These are phyloP conservation scores for Funneliformis geosporum DNA, from an alignment of 192 early-diverging fungal species.

Conservation along the genomic window DNA sequence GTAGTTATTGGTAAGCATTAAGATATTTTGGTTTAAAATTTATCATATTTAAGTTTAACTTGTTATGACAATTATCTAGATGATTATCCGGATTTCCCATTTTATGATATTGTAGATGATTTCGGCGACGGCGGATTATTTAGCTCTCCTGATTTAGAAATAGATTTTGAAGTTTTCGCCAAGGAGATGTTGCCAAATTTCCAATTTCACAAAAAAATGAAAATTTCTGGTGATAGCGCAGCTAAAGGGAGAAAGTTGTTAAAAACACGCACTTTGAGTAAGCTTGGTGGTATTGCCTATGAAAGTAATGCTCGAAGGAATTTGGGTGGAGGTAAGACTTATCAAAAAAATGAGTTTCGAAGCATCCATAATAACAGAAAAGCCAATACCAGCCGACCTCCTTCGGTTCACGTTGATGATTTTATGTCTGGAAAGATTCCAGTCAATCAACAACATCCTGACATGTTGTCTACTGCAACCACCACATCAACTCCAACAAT, in stretches of 20 bases:
- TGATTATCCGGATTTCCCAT: slow-evolving; percentile 28
- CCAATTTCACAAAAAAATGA: slow-evolving; percentile 33
- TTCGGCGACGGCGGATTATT: slow-evolving; percentile 26
- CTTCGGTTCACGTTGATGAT: slow-evolving; percentile 43
- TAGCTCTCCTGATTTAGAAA: slow-evolving; percentile 24
- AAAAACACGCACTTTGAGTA: slow-evolving; percentile 22
- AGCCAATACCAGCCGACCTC: slow-evolving; percentile 40
- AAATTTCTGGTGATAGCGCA: slow-evolving; percentile 14
- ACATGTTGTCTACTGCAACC: slow-evolving; percentile 9
- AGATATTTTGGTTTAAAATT: neutral
- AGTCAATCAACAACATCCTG: slow-evolving; percentile 32
- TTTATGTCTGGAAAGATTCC: slow-evolving; percentile 36
- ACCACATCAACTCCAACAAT: neutral
- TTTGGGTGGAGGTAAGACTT: slow-evolving; percentile 39
- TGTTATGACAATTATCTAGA: neutral
- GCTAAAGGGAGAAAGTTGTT: slow-evolving; percentile 21
- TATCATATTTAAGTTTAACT: neutral
- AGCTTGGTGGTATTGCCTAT: slow-evolving; percentile 32
- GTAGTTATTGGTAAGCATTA: slow-evolving; percentile 3
- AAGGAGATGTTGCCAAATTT: slow-evolving; percentile 38
- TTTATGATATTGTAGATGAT: slow-evolving; percentile 35
- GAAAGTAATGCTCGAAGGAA: slow-evolving; percentile 37
- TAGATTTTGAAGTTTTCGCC: slow-evolving; percentile 32
- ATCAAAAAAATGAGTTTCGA: slow-evolving; percentile 40
- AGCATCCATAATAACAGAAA: slow-evolving; percentile 37